These are phyloP conservation scores for Abrus pulchellus DNA, from an alignment of 306 rosid genomes.

Conservation along the genomic window DNA sequence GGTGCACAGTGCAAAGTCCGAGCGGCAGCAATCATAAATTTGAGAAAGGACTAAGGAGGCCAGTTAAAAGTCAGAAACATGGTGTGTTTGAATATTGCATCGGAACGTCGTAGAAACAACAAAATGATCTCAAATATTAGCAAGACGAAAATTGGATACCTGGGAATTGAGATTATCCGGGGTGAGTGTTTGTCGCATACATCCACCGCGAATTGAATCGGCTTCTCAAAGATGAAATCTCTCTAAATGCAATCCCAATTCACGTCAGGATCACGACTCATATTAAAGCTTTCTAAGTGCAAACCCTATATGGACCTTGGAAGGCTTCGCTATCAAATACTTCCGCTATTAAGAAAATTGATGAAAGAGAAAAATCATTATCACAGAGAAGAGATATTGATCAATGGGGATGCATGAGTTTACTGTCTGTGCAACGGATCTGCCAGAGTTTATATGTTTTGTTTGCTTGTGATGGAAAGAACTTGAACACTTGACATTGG, in stretches of 20 bases:
- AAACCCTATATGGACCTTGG: constrained; percentile 25
- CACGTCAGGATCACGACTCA: constrained; percentile 5
- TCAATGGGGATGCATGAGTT: not conserved
- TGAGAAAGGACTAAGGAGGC: not conserved
- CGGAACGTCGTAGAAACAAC: not conserved
- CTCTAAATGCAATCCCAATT: constrained; percentile 16
- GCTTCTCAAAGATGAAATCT: constrained; percentile 5
- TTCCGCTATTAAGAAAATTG: not conserved
- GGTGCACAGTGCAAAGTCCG: not conserved
- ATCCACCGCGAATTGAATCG: constrained; percentile 10
- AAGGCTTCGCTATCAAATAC: not conserved
- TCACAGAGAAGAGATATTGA: not conserved
- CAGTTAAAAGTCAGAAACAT: no score
- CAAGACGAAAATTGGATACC: constrained; percentile 19
- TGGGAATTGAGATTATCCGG: not conserved
- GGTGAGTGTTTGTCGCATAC: not conserved
- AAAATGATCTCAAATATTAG: not conserved
- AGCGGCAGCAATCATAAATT: not conserved
- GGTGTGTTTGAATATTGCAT: no score
- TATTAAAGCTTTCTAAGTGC: not conserved
- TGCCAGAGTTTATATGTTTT: not conserved
- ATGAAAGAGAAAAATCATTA: not conserved
- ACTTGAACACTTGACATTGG: not conserved
- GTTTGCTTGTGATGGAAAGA: not conserved
- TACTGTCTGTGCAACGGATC: not conserved